Base-by-base conservation (phyloP, 176 grass and related monocot genomes). In the Coix lacrymajobi region DNA sequence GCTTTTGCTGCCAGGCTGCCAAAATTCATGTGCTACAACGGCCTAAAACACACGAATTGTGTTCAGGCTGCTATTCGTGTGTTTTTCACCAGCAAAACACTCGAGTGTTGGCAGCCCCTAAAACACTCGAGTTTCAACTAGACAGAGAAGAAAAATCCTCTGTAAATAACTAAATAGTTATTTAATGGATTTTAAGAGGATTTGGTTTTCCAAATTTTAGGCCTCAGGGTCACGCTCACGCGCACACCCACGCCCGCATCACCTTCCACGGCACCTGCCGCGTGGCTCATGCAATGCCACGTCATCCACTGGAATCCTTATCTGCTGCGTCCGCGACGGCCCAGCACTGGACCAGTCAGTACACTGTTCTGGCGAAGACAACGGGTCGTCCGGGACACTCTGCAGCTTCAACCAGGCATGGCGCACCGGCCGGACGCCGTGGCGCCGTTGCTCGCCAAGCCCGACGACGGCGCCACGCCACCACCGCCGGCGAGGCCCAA, bases 391-490 rank as follows among this genome's bases (percentile, higher is more conserved):
- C 22, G 38, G 19, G 11, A n/a, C 77, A 32, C 25, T 40, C 39
- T 8, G 22, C 62, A 30, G 70, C 28, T 41, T n/a, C 20, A 40
- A 66, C 13, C 22, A 75, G 76, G 62, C 29, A 79, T 34, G 57
- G 74, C 49, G 71, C 60, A 54, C 39, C 64, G 40, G 70, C 25
- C 25, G 33, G 71, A 80, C 54, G 20, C 52, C 64, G 78, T 60
- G 72, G 54, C 72, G 45, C 88, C 73, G 65, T 66, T 90, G 57
- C 88, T 86, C 24, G 71, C 65, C 44, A 75, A 60, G 63, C 60
- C 31, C 30, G 17, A 26, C 49, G 44, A 5, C 44, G 7, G 20
- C 37, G 48, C 48, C 15, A 11, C 61, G 25, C 14, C 54, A 0
- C 7, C 62, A 6, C n/a, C 38, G 40, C 75, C 64, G 49, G 39